Evolutionary conservation across 768 basidiomycete species (phyloP), one percentile per base, ranked within the genome.

Genomic region (Candolleomyces aberdarensis): DNA sequence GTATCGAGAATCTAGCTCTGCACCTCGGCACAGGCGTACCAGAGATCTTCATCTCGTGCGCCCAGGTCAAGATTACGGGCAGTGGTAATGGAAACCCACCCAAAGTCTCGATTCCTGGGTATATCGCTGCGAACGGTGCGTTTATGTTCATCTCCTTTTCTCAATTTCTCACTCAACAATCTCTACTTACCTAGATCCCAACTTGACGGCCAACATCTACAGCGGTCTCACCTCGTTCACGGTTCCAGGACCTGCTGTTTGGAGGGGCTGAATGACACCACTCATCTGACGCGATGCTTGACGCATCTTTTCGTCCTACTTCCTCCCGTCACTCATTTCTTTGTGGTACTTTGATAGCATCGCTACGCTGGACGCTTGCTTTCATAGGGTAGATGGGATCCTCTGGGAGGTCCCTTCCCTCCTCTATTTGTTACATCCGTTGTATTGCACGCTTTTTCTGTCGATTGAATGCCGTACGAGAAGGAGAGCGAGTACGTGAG

Each of bases 51-150:
- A 74, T 82, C 58, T 77, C 79, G 26, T 83, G 82, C 62, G 82
- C 76, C 19, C 81, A 82, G 59, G 75, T 83, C 61, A 75, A 71
- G 44, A 64, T 83, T 55, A 77, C 75, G 2, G 75, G 75, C 36
- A 75, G 79, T 40, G 80, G 82, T 9, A 69, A 66, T 61, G 80
- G 79, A 15, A 78, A 64, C 29, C 81, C 80, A 1, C 62, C 72
- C 5, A 82, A 78, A 58, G 81, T 82, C 51, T 70, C 78, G 44
- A 80, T 82, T 63, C 82, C 81, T 19, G 80, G 81, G 59, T 78
- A 80, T 56, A 78, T 80, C 61, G 69, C 75, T 9, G 65, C 76
- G 29, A 60, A 64, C 56, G 77, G 76, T 74, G 62, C 63, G 69
- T 50, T 9, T 26, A 7, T 31, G 17, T 8, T 26, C 46, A 8